A percentile compares a stretch with the other conserved stretches of the same genome.
Conservation (phyloP, 768 basidiomycete species). For the Coprinopsis marcescibilis region DNA sequence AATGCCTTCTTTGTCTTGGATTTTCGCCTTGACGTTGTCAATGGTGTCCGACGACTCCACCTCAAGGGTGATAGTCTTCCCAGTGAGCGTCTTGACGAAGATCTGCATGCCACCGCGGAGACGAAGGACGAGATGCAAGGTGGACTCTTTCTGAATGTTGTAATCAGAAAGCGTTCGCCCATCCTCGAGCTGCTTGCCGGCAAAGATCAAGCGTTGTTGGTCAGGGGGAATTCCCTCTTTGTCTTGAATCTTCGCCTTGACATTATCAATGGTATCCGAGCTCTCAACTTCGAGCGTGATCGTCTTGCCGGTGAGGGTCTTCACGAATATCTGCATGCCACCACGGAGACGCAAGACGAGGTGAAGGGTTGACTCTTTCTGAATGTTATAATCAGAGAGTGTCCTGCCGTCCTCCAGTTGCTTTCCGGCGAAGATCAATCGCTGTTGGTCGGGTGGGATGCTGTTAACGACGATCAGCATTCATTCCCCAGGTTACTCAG, state of each 20-base stretch:
- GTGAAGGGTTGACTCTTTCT: constrained; percentile 93
- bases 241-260: constrained; percentile 84
- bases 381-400: constrained; percentile 86
- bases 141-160: constrained; percentile 88
- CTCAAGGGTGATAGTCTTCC: constrained; percentile 90
- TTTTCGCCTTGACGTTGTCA: constrained; percentile 83
- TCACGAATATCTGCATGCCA: constrained; percentile 83
- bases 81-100: constrained; percentile 83
- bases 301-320: constrained; percentile 84
- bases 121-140: constrained; percentile 76
- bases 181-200: constrained; percentile 89
- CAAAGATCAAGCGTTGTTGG: constrained; percentile 87
- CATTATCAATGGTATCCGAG: constrained; percentile 71
- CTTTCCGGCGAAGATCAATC: constrained; percentile 78
- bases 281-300: constrained; percentile 86
- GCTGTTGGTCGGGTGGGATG: constrained; percentile 76
- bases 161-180: constrained; percentile 91
- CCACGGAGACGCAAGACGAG: constrained; percentile 87
- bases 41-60: constrained; percentile 93
- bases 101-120: constrained; percentile 91
- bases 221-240: constrained; percentile 89
- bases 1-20: constrained; percentile 80
- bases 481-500: constrained; percentile 12
- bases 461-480: constrained; percentile 23
- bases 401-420: constrained; percentile 83